Evolutionary conservation across 2,329 filamentous ascomycete species (phyloP), one percentile per base, ranked within the genome.

Genomic region (Sporothrix brasiliensis): DNA sequence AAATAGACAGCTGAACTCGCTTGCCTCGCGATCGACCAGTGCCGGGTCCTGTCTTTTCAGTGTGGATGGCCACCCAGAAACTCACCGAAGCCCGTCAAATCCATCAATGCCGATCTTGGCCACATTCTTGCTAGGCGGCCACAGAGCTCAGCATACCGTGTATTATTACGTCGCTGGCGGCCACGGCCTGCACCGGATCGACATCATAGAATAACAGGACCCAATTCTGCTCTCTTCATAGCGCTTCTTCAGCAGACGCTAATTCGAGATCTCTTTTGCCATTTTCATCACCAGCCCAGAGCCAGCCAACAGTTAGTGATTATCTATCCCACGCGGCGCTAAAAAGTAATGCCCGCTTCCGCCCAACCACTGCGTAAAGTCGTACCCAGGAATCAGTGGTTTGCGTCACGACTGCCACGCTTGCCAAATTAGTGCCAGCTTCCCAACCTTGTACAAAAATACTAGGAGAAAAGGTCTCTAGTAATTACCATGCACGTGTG

Each of bases 291-390:
- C 3, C 27, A 27, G 27, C 27, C 30, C 30, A 34, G 30, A 34
- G 34, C 34, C 34, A 34, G 13, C 14, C 63, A 66, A 34, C 47
- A 52, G 16, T 19, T 21, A 39, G 21, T 49, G 13, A 49, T 49
- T 10, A 16, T 10, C 16, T 49, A 49, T 65, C 60, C 60, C 63
- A 52, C 66, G 50, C 50, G 50, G 50, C 27, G 50, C 66, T 63
- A 69, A 50, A 50, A 44, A 44, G 11, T 50, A 50, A 58, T 66
- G 30, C 56, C 68, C 60, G 68, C 58, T 63, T 66, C 60, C 68
- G 60, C 68, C 53, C 60, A 58, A 58, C 61, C 60, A 54, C 68
- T 52, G 44, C 56, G 68, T 69, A n/a, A 24, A 24, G 24, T 24
- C 24, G 24, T 24, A 24, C 24, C 24, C 24, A 24, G 24, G 13